Percentiles rank a stretch among this genome's conserved stretches.
Conservation (phyloP, 176 grass and related monocot genomes). For the Carex kokanica region DNA sequence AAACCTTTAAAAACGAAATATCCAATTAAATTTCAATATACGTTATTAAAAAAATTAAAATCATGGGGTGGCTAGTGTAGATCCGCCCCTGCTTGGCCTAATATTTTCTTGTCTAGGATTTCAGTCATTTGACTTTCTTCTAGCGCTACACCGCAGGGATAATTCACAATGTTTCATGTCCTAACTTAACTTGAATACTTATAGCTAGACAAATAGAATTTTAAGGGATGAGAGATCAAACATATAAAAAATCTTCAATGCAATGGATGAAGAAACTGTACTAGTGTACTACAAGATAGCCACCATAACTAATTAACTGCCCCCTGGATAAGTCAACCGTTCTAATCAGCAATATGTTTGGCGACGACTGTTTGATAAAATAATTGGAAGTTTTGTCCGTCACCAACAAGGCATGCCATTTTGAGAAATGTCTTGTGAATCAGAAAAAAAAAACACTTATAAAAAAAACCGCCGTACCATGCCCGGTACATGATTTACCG, state of each 20-base stretch:
- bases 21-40: too few species aligned
- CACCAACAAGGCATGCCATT: neutral
- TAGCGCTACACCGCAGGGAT: neutral
- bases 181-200: neutral
- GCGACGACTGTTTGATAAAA: neutral
- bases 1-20: too few species aligned
- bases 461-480: neutral
- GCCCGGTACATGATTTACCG: neutral
- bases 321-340: neutral
- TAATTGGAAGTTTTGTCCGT: neutral
- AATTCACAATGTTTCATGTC: neutral
- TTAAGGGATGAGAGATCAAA: neutral
- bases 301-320: neutral
- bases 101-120: neutral
- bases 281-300: neutral
- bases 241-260: neutral
- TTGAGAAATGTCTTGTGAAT: neutral
- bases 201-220: neutral
- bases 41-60: too few species aligned
- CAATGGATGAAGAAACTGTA: neutral
- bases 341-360: neutral
- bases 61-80: too few species aligned
- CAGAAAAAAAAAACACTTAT: neutral
- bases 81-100: neutral
- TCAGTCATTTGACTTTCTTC: constrained; percentile 3